phyloP scores from a whole-genome alignment of 371 early-diverging fungal species.

The Lichtheimia ornata region DNA sequence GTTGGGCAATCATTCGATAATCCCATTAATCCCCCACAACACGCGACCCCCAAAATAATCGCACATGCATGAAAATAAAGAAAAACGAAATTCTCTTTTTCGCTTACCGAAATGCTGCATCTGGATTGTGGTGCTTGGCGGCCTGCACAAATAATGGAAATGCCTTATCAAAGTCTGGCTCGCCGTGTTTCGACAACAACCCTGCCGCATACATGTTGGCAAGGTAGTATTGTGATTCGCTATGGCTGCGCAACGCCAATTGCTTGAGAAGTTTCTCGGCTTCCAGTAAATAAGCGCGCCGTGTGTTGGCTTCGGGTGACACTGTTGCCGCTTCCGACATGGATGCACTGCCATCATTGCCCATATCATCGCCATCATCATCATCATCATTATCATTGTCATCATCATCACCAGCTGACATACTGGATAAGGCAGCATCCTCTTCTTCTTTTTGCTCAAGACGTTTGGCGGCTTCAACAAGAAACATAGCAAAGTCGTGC shows the following conservation, averaged over 20 bases:
- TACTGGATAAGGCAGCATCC: conserved; percentile 2
- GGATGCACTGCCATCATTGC: background rate
- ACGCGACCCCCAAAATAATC: too few species aligned
- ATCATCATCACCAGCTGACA: conserved; percentile 19
- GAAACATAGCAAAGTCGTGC: conserved; percentile 77
- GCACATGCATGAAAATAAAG: conserved; percentile 3
- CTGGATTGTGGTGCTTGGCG: conserved; percentile 65
- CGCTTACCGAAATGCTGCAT: conserved; percentile 58
- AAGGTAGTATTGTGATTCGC: conserved; percentile 62
- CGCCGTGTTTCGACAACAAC: conserved; percentile 39
- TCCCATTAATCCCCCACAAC: too few species aligned
- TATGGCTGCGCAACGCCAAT: conserved; percentile 55
- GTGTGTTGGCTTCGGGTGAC: background rate
- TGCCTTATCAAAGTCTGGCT: conserved; percentile 64
- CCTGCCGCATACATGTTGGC: conserved; percentile 65
- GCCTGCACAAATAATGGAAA: conserved; percentile 68
- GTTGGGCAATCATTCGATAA: background rate
- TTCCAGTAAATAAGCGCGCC: conserved; percentile 44
- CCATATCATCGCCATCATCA: background rate
- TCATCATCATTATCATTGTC: background rate
- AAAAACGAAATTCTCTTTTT: conserved; percentile 3
- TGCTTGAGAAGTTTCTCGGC: conserved; percentile 58
- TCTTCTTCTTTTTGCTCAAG: conserved; percentile 17
- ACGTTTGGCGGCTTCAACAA: conserved; percentile 61
- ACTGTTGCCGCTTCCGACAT: background rate